These are phyloP conservation scores for Jamesozyma lodderae DNA, from an alignment of 805 yeast species.

Conservation along the genomic window DNA sequence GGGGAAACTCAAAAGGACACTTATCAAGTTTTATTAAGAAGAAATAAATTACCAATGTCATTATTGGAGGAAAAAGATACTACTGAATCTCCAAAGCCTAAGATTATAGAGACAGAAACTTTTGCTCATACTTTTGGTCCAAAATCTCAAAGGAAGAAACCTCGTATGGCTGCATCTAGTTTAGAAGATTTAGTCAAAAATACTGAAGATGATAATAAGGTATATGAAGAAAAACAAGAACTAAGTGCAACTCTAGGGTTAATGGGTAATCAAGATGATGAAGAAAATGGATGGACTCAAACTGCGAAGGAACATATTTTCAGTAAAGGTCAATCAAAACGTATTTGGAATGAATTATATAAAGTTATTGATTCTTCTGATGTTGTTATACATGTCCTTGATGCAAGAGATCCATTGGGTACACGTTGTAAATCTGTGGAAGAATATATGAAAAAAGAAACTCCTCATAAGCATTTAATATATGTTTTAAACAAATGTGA, in stretches of 20 bases:
- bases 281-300: constrained; percentile 73
- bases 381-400: constrained; percentile 91
- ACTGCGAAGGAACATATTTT: constrained; percentile 94
- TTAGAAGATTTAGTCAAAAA: constrained; percentile 66
- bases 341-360: constrained; percentile 97
- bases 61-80: constrained; percentile 77
- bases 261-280: constrained; percentile 55
- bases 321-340: constrained; percentile 93
- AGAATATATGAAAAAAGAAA: constrained; percentile 84
- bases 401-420: constrained; percentile 96
- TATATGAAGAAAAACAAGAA: constrained; percentile 68
- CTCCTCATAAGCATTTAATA: constrained; percentile 92
- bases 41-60: constrained; percentile 94
- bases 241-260: constrained; percentile 67
- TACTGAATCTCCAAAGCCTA: constrained; percentile 67
- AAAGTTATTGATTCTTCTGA: constrained; percentile 97
- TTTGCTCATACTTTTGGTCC: constrained; percentile 84
- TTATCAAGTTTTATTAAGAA: constrained; percentile 76
- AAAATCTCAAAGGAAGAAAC: constrained; percentile 86
- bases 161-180: constrained; percentile 66
- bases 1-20: constrained; percentile 75
- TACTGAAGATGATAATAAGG: constrained; percentile 48
- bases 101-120: constrained; percentile 81
- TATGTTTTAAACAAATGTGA: constrained; percentile 95
- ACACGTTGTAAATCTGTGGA: constrained; percentile 92